Base-by-base conservation (phyloP, 2,329 filamentous ascomycete species). In the Aspergillus proliferans region DNA sequence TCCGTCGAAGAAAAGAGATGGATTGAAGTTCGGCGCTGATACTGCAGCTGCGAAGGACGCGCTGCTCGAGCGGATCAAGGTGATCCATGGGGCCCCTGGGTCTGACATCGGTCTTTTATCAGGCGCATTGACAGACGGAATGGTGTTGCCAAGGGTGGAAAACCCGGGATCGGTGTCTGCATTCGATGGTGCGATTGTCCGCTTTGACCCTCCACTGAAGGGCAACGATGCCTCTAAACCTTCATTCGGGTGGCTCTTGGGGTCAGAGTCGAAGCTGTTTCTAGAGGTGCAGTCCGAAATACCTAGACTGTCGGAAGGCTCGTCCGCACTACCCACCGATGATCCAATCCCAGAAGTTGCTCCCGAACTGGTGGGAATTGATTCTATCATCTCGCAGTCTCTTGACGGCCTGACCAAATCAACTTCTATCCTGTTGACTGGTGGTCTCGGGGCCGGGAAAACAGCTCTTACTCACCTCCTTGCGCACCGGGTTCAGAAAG, bases 381-480 rank as follows among this genome's bases (percentile, higher is more conserved):
- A 97, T 58, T 73, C 78, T 2, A 73, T 94, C 0, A 78, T 95
- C 24, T 76, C 80, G 5, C 83, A 88, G 56, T 76, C 95, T 18
- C 77, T 85, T 51, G 84, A 82, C 2, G 87, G 94, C 58, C 74
- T 98, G 3, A 82, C 85, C 0, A 87, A 95, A 58, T 82, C 88
- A 55, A 96, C 92, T 0, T 97, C 93, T 0, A 87, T 96, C 1
- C 76, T 98, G 21, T 70, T 98, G 40, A 94, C 90, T 0, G 93
- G 93, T 36, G 88, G 87, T 0, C 81, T 95, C 56, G 93, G 93
- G 0, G 86, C 91, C 19, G 93, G 93, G 22, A 98, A 98, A 71
- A 90, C 88, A 2, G 84, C 84, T 0, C 80, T 96, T 24, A 82
- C 87, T 3, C 86, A 87, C 53, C 76, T 88, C 22, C 71, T 97